Conservation (phyloP, 2,329 filamentous ascomycete species). For the Lasiodiplodia citricola region DNA sequence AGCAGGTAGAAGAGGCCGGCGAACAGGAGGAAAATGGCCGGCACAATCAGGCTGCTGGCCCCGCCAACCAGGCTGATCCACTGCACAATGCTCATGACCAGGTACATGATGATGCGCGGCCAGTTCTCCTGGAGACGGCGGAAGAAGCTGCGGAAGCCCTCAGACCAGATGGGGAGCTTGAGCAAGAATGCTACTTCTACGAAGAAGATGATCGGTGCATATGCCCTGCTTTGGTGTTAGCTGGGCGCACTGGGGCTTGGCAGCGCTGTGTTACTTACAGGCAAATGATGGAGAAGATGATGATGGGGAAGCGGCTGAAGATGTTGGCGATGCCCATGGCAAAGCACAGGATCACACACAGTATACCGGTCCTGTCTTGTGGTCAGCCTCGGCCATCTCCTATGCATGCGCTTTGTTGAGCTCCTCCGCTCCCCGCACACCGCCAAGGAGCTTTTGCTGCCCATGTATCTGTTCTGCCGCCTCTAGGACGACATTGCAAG, state of each 20-base stretch:
- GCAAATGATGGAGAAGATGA: conserved; percentile 64
- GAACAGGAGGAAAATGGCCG: conserved; percentile 78
- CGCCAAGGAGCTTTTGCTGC: not conserved
- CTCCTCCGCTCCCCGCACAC: not conserved
- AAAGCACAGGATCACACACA: conserved; percentile 69
- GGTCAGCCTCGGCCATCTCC: conserved; percentile 3
- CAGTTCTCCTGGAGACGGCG: conserved; percentile 95
- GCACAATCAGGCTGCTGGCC: conserved; percentile 79
- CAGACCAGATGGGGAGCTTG: conserved; percentile 94
- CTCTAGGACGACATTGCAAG: no score
- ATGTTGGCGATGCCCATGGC: conserved; percentile 73
- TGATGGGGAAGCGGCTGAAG: conserved; percentile 64
- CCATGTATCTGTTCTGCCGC: not conserved
- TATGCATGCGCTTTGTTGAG: not conserved
- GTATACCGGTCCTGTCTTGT: conserved; percentile 56
- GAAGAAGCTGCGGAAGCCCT: conserved; percentile 86
- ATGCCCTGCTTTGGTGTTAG: conserved; percentile 43
- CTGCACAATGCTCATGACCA: conserved; percentile 78
- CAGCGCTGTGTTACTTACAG: conserved; percentile 44
- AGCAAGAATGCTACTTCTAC: conserved; percentile 87
- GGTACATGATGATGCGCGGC: conserved; percentile 90
- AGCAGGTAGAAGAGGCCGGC: conserved; percentile 81
- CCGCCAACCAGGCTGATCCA: conserved; percentile 74
- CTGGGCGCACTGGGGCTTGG: conserved; percentile 11
- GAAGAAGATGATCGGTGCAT: conserved; percentile 57